Evolutionary conservation across 2,329 filamentous ascomycete species (phyloP), one percentile per base, ranked within the genome.

Genomic region (Penicillium sp.): DNA sequence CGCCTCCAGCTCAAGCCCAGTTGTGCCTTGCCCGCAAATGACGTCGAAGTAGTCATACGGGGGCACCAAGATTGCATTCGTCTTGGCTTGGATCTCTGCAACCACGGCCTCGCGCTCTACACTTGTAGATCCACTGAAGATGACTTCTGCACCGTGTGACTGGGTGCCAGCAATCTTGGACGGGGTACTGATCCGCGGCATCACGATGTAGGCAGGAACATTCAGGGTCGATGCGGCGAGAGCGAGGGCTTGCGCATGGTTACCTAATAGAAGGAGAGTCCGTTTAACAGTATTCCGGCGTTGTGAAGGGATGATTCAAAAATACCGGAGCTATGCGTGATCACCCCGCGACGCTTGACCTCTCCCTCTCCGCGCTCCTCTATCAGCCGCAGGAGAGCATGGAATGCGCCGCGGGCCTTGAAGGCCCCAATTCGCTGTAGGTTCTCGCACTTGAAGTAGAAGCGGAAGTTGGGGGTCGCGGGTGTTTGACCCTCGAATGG

Each of bases 391-490:
- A 83, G 79, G 32, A 95, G 66, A 0, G 91, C 90, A 70, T 96
- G 89, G 61, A 95, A 96, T 0, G 91, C 92, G 4, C 92, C 93
- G 6, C 92, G 78, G 13, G 84, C 87, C 74, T 97, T 97, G 77
- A 97, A 97, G 1, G 92, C 92, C 44, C 92, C 93, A 47, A 95
- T 83, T 47, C 84, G 83, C 75, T 97, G 93, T 50, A 89, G 76
- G 70, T 96, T 96, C 76, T 97, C 92, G 70, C 89, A 95, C 75
- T 97, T 97, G 81, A 97, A 95, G 76, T 88, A 93, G 45, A 97
- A 77, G 10, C 82, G 78, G 33, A 95, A 74, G 43, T 73, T 81
- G 0, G 89, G 89, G 3, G 67, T 73, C 1, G 86, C 81, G 0
- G 84, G 78, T n/a, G 66, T 64, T 33, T 77, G 72, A 5, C 78